These are phyloP conservation scores for Epichloe gansuensis DNA, from an alignment of 2,329 filamentous ascomycete species.

Conservation along the genomic window DNA sequence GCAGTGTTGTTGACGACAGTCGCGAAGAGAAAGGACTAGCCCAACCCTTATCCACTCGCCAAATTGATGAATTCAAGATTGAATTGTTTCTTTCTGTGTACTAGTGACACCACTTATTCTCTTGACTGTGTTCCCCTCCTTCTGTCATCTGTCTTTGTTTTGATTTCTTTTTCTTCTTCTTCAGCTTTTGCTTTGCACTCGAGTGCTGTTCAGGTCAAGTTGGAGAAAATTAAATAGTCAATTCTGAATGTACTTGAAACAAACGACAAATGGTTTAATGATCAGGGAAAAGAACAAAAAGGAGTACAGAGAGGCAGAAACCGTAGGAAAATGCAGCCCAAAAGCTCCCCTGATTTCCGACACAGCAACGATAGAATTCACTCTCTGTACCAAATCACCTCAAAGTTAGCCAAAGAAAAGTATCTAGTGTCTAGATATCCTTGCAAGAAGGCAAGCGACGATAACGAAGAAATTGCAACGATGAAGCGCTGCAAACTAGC, in stretches of 20 bases:
- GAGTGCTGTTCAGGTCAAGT: conserved; percentile 25
- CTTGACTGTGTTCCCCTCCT: background rate
- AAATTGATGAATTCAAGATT: conserved; percentile 4
- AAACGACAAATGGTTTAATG: conserved; percentile 22
- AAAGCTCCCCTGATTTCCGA: conserved; percentile 25
- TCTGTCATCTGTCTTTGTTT: background rate
- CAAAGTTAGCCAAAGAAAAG: conserved; percentile 14
- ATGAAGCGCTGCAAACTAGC: background rate
- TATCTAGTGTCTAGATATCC: conserved; percentile 10
- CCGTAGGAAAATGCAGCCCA: conserved; percentile 21
- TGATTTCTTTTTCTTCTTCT: conserved; percentile 13
- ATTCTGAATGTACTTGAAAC: conserved; percentile 39
- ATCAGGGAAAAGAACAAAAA: conserved; percentile 24
- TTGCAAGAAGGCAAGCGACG: conserved; percentile 12
- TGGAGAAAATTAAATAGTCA: conserved; percentile 31
- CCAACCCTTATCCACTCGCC: background rate
- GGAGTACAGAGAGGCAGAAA: conserved; percentile 27
- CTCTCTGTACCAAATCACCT: conserved; percentile 19
- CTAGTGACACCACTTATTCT: conserved; percentile 6
- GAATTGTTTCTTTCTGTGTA: conserved; percentile 8
- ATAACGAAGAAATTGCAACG: conserved; percentile 6
- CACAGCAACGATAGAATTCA: conserved; percentile 18
- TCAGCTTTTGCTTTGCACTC: conserved; percentile 23
- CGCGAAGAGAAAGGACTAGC: conserved; percentile 1
- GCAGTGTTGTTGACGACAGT: conserved; percentile 7